These are phyloP conservation scores for Coniferiporia weirii DNA, from an alignment of 1,284 basidiomycete genomes.

Conservation along the genomic window DNA sequence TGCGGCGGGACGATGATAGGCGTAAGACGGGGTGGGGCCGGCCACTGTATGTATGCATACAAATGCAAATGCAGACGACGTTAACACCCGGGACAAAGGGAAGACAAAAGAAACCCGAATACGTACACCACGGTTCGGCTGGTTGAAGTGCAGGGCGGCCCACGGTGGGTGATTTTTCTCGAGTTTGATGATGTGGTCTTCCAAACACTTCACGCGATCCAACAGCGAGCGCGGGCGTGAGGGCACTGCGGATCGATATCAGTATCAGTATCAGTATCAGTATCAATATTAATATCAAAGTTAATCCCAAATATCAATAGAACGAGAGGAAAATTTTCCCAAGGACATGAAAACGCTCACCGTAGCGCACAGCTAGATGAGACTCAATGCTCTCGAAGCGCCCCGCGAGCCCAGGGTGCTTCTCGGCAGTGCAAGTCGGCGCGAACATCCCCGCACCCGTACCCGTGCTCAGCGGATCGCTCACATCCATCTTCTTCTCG, in stretches of 20 bases:
- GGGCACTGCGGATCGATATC: slow-evolving; percentile 44
- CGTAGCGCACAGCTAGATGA: slow-evolving; percentile 67
- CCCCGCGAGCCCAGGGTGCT: slow-evolving; percentile 55
- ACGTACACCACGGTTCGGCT: slow-evolving; percentile 71
- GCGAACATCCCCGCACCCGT: slow-evolving; percentile 11
- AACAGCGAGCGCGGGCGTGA: slow-evolving; percentile 58
- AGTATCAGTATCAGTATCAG: not conserved
- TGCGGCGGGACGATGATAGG: slow-evolving; percentile 69
- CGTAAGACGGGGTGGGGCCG: slow-evolving; percentile 66
- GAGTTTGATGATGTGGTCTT: slow-evolving; percentile 67
- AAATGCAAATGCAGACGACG: not conserved
- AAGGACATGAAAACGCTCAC: slow-evolving; percentile 32
- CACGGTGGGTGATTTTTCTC: slow-evolving; percentile 78
- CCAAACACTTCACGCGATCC: slow-evolving; percentile 59
- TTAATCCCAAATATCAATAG: no score
- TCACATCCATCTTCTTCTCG: not conserved
- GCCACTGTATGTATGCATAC: slow-evolving; percentile 48
- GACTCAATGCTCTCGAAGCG: slow-evolving; percentile 59
- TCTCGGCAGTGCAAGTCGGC: slow-evolving; percentile 32
- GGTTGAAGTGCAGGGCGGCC: slow-evolving; percentile 78
- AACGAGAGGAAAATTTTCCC: not conserved
- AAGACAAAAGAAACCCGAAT: not conserved
- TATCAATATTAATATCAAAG: no score
- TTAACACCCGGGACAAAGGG: not conserved
- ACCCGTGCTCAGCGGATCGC: no score